Evolutionary conservation across 2,329 filamentous ascomycete species (phyloP), one percentile per base, ranked within the genome.

Genomic region (Ophiostoma sp.): DNA sequence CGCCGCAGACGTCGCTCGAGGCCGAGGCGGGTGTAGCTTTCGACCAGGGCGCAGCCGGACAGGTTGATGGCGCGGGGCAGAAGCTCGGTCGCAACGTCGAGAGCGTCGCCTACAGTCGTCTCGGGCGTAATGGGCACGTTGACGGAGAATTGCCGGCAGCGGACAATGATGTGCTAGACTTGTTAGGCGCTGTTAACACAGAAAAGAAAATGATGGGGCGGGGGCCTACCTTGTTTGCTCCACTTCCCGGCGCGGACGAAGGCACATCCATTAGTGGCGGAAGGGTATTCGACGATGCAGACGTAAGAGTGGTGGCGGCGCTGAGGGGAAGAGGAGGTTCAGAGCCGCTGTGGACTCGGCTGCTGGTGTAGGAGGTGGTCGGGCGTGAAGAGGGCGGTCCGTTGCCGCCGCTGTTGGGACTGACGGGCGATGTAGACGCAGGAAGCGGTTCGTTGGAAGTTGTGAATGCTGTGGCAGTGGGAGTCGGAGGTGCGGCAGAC

Each of bases 1-100:
- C 90, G 91, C 55, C 95, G 91, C 33, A 98, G 83, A 0, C 93
- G 92, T 52, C 95, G 90, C 80, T 97, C 93, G 1, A 98, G 85
- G 39, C 93, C 93, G 0, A 96, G 87, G 61, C 90, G 87, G 25
- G 86, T 84, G 80, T 94, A 98, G 25, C 87, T 89, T 81, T 98
- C 95, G 22, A 94, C 82, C 12, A 98, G 81, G n/a, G 96, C 86
- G 70, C 91, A 92, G 15, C 86, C 88, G 12, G 87, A 83, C 0
- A 90, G 86, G 75, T 91, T 87, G 74, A 97, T 90, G 5, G 83
- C 82, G 72, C 91, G 88, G 22, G 87, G 86, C 78, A 94, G 86
- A 76, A 73, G 84, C 42, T 88, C 87, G 3, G 91, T 86, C 3
- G 92, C 90, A 36, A 90, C 89, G 74, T 86, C 86, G 55, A 97